Evolutionary conservation across 306 rosid genomes (phyloP).

Genomic region (Glycyrrhiza uralensis): DNA sequence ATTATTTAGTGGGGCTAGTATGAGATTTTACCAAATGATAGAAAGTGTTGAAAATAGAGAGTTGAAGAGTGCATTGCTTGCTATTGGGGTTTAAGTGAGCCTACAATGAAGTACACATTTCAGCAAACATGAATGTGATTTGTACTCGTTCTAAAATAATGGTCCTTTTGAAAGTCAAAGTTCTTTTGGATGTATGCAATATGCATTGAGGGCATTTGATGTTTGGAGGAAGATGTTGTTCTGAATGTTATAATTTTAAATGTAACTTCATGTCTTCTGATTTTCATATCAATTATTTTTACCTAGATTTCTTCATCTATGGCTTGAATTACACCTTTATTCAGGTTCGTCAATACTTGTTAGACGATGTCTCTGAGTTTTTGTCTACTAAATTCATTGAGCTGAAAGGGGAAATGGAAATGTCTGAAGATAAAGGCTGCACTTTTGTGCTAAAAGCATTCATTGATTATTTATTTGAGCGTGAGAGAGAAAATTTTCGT

Average conservation of each 20-base stretch:
- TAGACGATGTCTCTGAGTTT: slow-evolving; percentile 87
- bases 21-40: too few relatives aligned
- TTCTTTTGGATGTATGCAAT: too few relatives aligned
- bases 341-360: slow-evolving; percentile 84
- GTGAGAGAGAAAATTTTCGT: slow-evolving; percentile 74
- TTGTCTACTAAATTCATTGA: slow-evolving; percentile 51
- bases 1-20: too few relatives aligned
- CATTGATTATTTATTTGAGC: slow-evolving; percentile 65
- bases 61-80: not conserved
- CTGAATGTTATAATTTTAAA: not conserved
- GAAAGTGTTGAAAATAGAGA: too few relatives aligned
- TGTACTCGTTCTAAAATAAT: not conserved
- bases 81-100: not conserved
- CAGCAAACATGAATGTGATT: too few relatives aligned
- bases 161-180: too few relatives aligned
- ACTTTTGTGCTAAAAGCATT: slow-evolving; percentile 52
- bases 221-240: slow-evolving; percentile 9
- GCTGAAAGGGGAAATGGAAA: slow-evolving; percentile 44
- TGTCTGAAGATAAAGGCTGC: slow-evolving; percentile 59
- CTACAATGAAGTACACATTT: too few relatives aligned
- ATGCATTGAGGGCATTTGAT: not conserved
- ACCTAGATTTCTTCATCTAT: slow-evolving; percentile 3
- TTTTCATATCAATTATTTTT: not conserved
- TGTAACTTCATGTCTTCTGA: not conserved
- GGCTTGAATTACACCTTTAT: slow-evolving; percentile 30